These are phyloP conservation scores for Colletotrichum cuscutae DNA, from an alignment of 2,329 filamentous ascomycete genomes.

Conservation along the genomic window DNA sequence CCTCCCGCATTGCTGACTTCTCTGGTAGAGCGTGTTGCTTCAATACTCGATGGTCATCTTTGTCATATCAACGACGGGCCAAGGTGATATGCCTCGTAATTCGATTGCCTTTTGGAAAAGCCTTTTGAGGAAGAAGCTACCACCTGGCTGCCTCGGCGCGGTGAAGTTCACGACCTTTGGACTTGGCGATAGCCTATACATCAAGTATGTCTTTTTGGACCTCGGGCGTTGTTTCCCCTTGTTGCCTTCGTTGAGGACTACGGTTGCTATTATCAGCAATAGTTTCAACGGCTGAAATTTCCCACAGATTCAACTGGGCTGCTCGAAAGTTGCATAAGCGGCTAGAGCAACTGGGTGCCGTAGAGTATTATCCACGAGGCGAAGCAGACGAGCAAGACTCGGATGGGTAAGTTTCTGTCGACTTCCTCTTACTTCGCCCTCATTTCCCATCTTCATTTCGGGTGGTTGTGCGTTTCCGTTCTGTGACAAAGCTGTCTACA, in stretches of 20 bases:
- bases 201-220: slow-evolving; percentile 68
- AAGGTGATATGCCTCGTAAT: slow-evolving; percentile 92
- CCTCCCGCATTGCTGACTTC: slow-evolving; percentile 6
- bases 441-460: background rate
- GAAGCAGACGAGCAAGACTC: slow-evolving; percentile 95
- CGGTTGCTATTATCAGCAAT: background rate
- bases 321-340: slow-evolving; percentile 88
- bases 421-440: background rate
- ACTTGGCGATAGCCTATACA: slow-evolving; percentile 93
- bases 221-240: background rate
- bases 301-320: slow-evolving; percentile 86
- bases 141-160: slow-evolving; percentile 73
- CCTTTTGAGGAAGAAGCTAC: slow-evolving; percentile 81
- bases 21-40: slow-evolving; percentile 59
- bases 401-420: slow-evolving; percentile 74
- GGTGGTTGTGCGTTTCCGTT: too few species aligned
- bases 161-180: slow-evolving; percentile 88
- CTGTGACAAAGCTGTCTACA: background rate
- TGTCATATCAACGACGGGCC: slow-evolving; percentile 90
- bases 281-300: background rate
- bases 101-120: slow-evolving; percentile 85
- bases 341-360: slow-evolving; percentile 83
- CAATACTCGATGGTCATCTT: slow-evolving; percentile 75
- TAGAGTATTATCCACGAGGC: slow-evolving; percentile 78
- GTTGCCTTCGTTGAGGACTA: background rate